These are phyloP conservation scores for Coriolopsis trogii DNA, from an alignment of 1,284 basidiomycete genomes.

Conservation along the genomic window DNA sequence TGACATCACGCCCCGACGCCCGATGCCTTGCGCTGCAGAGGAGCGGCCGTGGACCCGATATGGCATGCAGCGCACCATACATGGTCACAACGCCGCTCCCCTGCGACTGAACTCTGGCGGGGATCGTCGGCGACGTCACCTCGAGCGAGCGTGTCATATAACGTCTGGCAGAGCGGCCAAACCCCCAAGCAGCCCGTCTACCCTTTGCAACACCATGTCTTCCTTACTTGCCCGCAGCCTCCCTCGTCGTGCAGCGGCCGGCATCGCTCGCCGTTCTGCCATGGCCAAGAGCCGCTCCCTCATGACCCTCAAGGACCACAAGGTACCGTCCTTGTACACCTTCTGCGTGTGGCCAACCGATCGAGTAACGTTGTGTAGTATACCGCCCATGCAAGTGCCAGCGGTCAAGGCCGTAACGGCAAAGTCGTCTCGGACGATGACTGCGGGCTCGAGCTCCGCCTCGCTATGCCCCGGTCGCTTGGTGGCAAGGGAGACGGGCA, in stretches of 20 bases:
- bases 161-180: not conserved
- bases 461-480: slow-evolving; percentile 41
- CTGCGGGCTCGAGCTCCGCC: slow-evolving; percentile 36
- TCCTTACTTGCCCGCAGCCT: slow-evolving; percentile 4
- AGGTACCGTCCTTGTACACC: no score
- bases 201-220: slow-evolving; percentile 7
- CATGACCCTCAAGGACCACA: slow-evolving; percentile 32
- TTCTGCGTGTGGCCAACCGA: no score
- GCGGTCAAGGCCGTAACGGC: slow-evolving; percentile 43
- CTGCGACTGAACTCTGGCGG: not conserved
- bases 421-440: slow-evolving; percentile 40
- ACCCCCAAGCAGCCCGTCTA: not conserved
- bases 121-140: not conserved
- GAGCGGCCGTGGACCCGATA: not conserved
- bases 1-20: no score
- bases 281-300: slow-evolving; percentile 14
- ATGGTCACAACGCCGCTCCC: not conserved
- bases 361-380: slow-evolving; percentile 30
- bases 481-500: slow-evolving; percentile 45
- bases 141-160: not conserved
- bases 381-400: slow-evolving; percentile 40
- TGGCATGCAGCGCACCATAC: not conserved
- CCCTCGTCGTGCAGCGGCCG: slow-evolving; percentile 1
- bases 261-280: not conserved
- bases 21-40: no score